Base-by-base conservation (phyloP, 768 basidiomycete species). In the Lactarius pseudohatsudake region DNA sequence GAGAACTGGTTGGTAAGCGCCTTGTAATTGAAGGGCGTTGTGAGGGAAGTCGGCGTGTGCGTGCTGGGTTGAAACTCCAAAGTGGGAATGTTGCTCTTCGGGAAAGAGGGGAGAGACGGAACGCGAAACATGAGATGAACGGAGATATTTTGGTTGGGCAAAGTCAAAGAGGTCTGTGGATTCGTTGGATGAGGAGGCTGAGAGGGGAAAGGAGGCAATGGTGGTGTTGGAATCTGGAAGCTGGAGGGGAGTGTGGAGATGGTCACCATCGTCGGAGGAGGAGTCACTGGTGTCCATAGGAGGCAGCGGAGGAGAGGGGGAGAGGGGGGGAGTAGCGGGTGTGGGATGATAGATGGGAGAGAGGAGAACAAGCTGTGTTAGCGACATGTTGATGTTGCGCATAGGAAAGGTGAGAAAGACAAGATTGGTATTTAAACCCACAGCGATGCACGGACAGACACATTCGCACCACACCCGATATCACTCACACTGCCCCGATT, bases 231-330 rank as follows among this genome's bases (percentile, higher is more conserved):
- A 34, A 47, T 71, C 64, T 4, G 65, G 62, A 6, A 62, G 20
- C 16, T 71, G 68, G 53, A 71, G 69, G 16, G 70, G 70, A 4
- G 70, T 71, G 13, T 66, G 68, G 3, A 64, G 68, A 53, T 70
- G 54, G 32, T 71, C 70, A 15, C 70, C 70, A 26, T 71, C 70
- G 20, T 71, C 70, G 10, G 65, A 66, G 36, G 68, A 69, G 22
- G 61, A 71, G n/a, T 71, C 70, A 34, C 64, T 62, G 36, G 40
- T 18, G n/a, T 70, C 68, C 70, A 70, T 70, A 40, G 62, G 47
- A 1, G 16, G 60, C 11, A 68, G 43, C 4, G 22, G 41, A 7
- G 68, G 69, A 1, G 68, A 70, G 32, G 54, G 62, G 20, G 62
- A 47, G 45, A 68, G 69, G 4, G 58, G 30, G 43, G 69, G 69